Percentiles rank a stretch among this genome's conserved stretches.
These are phyloP conservation scores for Tothia fuscella DNA, from an alignment of 2,329 filamentous ascomycete genomes.

Conservation along the genomic window DNA sequence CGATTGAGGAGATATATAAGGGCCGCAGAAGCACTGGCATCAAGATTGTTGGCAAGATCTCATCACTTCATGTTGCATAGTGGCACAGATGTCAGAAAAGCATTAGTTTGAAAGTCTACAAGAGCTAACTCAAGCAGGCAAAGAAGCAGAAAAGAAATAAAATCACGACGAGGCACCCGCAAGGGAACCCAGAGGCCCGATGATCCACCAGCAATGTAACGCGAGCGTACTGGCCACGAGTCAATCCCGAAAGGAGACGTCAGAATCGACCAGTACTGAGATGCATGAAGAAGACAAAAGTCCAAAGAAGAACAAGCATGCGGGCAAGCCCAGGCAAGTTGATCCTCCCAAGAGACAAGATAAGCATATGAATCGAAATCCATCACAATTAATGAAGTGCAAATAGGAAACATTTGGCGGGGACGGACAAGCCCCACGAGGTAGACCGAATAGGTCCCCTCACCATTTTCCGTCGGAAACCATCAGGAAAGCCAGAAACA, in stretches of 20 bases:
- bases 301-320: slow-evolving; percentile 12
- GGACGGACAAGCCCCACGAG: slow-evolving; percentile 14
- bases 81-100: not conserved
- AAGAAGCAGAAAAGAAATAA: not conserved
- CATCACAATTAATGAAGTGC: not conserved
- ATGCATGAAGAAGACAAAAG: slow-evolving; percentile 12
- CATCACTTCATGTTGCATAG: too few species aligned
- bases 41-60: too few species aligned
- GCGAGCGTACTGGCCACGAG: slow-evolving; percentile 32
- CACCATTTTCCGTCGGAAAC: slow-evolving; percentile 20
- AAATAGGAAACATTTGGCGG: not conserved
- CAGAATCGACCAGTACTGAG: slow-evolving; percentile 32
- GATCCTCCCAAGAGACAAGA: not conserved
- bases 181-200: not conserved
- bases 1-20: too few species aligned
- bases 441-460: slow-evolving; percentile 24
- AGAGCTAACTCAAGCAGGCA: not conserved
- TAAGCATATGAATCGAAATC: slow-evolving; percentile 1
- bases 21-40: too few species aligned
- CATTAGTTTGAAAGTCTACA: not conserved
- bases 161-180: not conserved
- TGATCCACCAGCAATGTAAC: not conserved
- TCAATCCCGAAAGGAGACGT: slow-evolving; percentile 40
- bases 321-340: not conserved
- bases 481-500: slow-evolving; percentile 11